These are phyloP conservation scores for Barnettozyma siamensis DNA, from an alignment of 805 yeast genomes.

Conservation along the genomic window DNA sequence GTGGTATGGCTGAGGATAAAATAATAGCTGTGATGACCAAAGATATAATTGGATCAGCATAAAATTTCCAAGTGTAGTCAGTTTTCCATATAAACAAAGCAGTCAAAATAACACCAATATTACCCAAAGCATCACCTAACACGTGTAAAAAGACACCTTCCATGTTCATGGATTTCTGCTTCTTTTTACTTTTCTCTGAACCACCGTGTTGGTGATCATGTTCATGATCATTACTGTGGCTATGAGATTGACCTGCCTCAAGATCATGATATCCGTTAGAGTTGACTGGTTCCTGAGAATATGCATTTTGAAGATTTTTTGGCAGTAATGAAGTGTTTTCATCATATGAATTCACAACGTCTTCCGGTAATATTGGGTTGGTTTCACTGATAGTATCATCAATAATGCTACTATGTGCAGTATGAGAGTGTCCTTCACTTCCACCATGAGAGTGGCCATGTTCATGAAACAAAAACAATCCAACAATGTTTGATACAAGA, in stretches of 20 bases:
- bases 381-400: conserved; percentile 20
- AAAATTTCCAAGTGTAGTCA: conserved; percentile 79
- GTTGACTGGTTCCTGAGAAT: conserved; percentile 16
- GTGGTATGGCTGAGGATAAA: conserved; percentile 85
- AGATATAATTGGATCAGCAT: conserved; percentile 83
- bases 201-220: conserved; percentile 11
- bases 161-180: conserved; percentile 74
- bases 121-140: conserved; percentile 93
- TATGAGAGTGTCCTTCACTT: conserved; percentile 35
- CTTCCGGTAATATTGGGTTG: conserved; percentile 38
- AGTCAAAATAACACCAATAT: conserved; percentile 84
- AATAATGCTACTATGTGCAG: conserved; percentile 6
- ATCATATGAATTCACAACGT: conserved; percentile 34
- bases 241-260: conserved; percentile 13
- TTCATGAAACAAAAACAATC: conserved; percentile 84
- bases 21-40: conserved; percentile 81
- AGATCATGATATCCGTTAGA: conserved; percentile 17
- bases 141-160: conserved; percentile 96
- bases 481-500: conserved; percentile 72
- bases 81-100: conserved; percentile 95
- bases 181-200: conserved; percentile 10
- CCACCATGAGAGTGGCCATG: conserved; percentile 55
- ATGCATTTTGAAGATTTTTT: conserved; percentile 3
- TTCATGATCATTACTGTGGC: conserved; percentile 4
- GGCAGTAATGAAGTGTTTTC: conserved; percentile 17